These are phyloP conservation scores for Ceratocystis eucalypticola DNA, from an alignment of 2,329 filamentous ascomycete species.

Conservation along the genomic window DNA sequence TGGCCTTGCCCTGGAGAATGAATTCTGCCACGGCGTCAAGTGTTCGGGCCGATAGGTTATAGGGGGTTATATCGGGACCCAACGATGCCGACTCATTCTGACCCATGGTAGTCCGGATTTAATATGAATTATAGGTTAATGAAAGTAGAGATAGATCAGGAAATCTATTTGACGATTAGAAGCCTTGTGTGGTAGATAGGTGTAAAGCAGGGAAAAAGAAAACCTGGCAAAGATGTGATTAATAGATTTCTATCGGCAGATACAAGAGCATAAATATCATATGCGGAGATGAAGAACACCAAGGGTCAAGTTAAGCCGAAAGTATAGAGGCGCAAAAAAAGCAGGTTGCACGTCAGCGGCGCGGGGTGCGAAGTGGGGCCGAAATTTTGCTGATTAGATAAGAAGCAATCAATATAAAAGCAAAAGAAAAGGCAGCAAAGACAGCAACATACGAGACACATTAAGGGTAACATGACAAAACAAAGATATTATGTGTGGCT, in stretches of 20 bases:
- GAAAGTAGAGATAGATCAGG: too few species aligned
- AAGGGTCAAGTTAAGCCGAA: background rate
- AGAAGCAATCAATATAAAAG: background rate
- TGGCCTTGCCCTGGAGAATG: constrained; percentile 55
- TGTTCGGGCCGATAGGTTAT: constrained; percentile 53
- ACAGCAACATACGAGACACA: background rate
- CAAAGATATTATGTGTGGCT: background rate
- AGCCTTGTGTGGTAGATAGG: too few species aligned
- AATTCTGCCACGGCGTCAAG: constrained; percentile 66
- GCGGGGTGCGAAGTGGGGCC: constrained; percentile 5
- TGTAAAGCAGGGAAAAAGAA: too few species aligned
- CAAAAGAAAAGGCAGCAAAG: background rate
- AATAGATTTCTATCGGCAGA: too few species aligned
- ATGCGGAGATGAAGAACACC: background rate
- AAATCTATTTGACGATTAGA: too few species aligned
- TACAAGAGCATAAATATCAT: too few species aligned
- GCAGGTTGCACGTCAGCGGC: background rate
- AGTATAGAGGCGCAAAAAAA: background rate
- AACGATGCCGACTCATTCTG: constrained; percentile 63
- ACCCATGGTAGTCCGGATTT: constrained; percentile 49
- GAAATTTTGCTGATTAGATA: constrained; percentile 9
- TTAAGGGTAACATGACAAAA: background rate
- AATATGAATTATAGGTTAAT: background rate
- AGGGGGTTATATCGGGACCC: constrained; percentile 46
- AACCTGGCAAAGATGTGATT: too few species aligned